Base-by-base conservation (phyloP, 148 eudicot species). In the Pharnaceum exiguum region DNA sequence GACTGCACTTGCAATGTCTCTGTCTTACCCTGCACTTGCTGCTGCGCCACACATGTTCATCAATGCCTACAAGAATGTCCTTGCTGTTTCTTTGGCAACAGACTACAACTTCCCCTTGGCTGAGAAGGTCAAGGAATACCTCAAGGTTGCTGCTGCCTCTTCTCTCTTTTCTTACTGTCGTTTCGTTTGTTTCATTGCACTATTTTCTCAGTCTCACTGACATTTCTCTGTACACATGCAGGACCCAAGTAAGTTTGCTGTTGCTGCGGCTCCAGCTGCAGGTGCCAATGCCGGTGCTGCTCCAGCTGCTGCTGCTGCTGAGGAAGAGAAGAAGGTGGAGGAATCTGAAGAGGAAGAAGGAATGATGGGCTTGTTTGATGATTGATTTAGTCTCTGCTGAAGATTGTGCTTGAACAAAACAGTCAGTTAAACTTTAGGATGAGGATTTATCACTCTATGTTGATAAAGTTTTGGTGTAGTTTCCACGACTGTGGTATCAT, bases 161-260 rank as follows among this genome's bases (percentile, higher is more conserved):
- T 39, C 9, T 32, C 16, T 29, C 17, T 29, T 2, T 33, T 8
- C 21, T 7, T 2, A 39, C 16, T 15, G 3, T 15, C 2, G n/a
- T n/a, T n/a, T n/a, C n/a, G n/a, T n/a, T n/a, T n/a, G n/a, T n/a
- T n/a, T n/a, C n/a, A n/a, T n/a, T n/a, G n/a, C n/a, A n/a, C n/a
- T n/a, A n/a, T n/a, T n/a, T n/a, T n/a, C n/a, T n/a, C n/a, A n/a
- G n/a, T n/a, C n/a, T n/a, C n/a, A n/a, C n/a, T n/a, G n/a, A n/a
- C n/a, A n/a, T n/a, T n/a, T n/a, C n/a, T n/a, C n/a, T n/a, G n/a
- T 16, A 12, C 24, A 49, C n/a, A 8, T 29, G 61, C 68, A 76
- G 84, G 81, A 70, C 55, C 84, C 77, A 18, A 65, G 71, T 73
- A 78, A 82, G 69, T 79, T 82, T 60, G 77, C 65, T 7, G 77